Evolutionary conservation across 108 stramenopile species (phyloP).

Genomic region (Nitzschia putrida): DNA sequence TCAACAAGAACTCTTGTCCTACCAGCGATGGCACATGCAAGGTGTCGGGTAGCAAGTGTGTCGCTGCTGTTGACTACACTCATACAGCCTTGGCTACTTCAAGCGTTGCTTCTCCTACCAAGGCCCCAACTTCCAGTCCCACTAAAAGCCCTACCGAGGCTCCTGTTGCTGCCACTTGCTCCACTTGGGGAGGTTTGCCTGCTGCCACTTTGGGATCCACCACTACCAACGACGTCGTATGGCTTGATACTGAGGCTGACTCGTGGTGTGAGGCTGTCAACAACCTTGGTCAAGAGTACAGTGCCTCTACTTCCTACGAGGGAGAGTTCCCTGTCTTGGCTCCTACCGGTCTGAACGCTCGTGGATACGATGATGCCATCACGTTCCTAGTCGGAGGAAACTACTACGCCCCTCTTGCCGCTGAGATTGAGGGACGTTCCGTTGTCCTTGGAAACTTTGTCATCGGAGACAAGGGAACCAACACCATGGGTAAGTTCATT

Average conservation of each 20-base stretch:
- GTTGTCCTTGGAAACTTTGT: conserved; percentile 21
- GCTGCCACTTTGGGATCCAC: neutral
- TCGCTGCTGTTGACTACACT: neutral
- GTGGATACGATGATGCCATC: neutral
- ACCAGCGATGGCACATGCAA: neutral
- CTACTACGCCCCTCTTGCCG: neutral
- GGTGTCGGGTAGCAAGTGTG: neutral
- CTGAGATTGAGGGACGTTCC: conserved; percentile 23
- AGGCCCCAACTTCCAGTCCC: neutral
- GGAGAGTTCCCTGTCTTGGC: neutral
- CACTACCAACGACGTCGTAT: neutral
- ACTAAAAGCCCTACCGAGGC: neutral
- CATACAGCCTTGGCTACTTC: neutral
- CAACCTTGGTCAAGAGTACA: neutral
- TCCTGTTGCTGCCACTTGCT: too few relatives aligned
- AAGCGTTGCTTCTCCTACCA: neutral
- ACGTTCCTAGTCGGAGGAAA: neutral
- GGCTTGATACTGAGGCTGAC: neutral
- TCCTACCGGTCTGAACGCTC: neutral
- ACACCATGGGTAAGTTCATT: conserved; percentile 1
- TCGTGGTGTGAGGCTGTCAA: neutral
- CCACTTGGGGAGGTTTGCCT: neutral
- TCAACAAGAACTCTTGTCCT: neutral
- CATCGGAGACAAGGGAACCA: conserved; percentile 7
- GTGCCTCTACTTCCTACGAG: neutral